phyloP scores from a whole-genome alignment of 148 eudicot species.

The Amaranthus palmeri region DNA sequence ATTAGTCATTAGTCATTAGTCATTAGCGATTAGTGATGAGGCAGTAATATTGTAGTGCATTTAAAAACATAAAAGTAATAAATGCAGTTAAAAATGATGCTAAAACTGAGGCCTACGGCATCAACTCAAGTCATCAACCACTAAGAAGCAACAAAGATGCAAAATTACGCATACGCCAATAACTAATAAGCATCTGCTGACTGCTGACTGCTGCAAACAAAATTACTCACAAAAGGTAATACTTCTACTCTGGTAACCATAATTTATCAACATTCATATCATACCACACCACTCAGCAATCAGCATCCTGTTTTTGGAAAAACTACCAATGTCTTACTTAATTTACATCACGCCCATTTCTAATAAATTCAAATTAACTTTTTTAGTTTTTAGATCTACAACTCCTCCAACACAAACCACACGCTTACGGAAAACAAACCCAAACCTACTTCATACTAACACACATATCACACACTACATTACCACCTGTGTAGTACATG shows the following conservation, averaged over 20 bases:
- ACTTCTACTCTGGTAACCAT: not conserved
- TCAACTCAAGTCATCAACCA: slow-evolving; percentile 11
- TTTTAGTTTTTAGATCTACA: not conserved
- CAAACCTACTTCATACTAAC: slow-evolving; percentile 10
- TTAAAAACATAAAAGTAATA: too few relatives aligned
- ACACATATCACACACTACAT: not conserved
- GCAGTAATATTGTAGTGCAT: too few relatives aligned
- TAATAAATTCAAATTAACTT: slow-evolving; percentile 8
- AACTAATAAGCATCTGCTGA: not conserved
- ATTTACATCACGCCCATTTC: slow-evolving; percentile 3
- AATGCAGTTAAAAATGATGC: not conserved
- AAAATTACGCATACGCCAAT: slow-evolving; percentile 3
- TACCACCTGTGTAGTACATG: not conserved
- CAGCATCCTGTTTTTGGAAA: not conserved
- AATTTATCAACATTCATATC: too few relatives aligned
- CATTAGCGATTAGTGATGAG: too few relatives aligned
- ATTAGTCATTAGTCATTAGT: too few relatives aligned
- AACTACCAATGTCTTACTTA: too few relatives aligned
- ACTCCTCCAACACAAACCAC: slow-evolving; percentile 10
- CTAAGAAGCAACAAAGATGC: slow-evolving; percentile 7
- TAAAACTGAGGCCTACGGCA: not conserved
- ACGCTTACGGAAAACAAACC: not conserved
- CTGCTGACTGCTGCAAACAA: too few relatives aligned
- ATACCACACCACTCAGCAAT: not conserved
- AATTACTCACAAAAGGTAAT: not conserved